Evolutionary conservation across 1,284 basidiomycete genomes (phyloP).

Genomic region (Inonotus obliquus): DNA sequence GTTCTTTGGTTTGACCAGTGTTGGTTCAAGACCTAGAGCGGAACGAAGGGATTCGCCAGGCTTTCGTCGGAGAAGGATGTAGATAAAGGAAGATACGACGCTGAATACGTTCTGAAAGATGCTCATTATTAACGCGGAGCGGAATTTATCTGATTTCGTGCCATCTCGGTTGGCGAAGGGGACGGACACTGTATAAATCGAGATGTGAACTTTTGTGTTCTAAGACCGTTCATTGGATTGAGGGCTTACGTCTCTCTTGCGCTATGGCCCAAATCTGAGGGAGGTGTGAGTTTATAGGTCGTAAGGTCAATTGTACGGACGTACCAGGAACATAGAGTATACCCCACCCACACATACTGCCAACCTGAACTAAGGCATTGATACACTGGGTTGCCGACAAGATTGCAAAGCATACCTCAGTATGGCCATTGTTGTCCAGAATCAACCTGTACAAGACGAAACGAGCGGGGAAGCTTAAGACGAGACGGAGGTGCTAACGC

Average conservation of each 20-base stretch:
- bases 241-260: conserved; percentile 74
- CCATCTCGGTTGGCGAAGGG: conserved; percentile 73
- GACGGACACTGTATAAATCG: conserved; percentile 59
- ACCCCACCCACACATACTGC: conserved; percentile 28
- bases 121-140: conserved; percentile 84
- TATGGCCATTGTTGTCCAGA: conserved; percentile 2
- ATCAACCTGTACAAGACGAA: neutral
- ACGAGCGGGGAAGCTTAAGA: neutral
- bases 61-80: conserved; percentile 69
- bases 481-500: neutral
- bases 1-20: conserved; percentile 16
- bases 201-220: conserved; percentile 9
- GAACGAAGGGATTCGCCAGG: conserved; percentile 46
- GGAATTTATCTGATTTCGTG: conserved; percentile 70
- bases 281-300: conserved; percentile 9
- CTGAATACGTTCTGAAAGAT: conserved; percentile 84
- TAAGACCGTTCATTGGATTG: neutral
- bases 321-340: conserved; percentile 30
- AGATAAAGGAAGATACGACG: conserved; percentile 72
- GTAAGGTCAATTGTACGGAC: neutral
- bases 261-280: conserved; percentile 82
- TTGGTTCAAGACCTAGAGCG: conserved; percentile 49
- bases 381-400: neutral
- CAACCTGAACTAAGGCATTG: conserved; percentile 18
- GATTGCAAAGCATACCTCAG: neutral